These are phyloP conservation scores for Inonotus hispidus DNA, from an alignment of 1,284 basidiomycete species.

Conservation along the genomic window DNA sequence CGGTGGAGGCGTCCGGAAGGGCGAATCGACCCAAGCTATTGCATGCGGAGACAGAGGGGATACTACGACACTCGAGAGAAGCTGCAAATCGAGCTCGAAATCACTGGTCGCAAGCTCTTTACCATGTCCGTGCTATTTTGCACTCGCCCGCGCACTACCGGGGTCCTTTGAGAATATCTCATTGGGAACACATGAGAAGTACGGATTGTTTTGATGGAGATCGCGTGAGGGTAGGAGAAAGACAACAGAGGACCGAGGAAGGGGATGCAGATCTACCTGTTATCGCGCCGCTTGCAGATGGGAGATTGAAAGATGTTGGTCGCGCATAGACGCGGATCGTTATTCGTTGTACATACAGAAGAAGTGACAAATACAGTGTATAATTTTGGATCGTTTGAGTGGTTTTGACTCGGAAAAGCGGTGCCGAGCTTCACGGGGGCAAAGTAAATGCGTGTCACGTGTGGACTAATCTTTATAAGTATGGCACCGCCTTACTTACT, in stretches of 20 bases:
- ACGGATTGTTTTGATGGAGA: constrained; percentile 72
- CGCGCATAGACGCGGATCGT: neutral
- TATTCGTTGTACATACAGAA: neutral
- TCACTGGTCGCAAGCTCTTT: constrained; percentile 46
- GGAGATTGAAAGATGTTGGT: constrained; percentile 17
- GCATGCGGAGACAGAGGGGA: constrained; percentile 36
- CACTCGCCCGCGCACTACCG: constrained; percentile 50
- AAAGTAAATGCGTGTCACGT: constrained; percentile 7
- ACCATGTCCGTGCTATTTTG: constrained; percentile 40
- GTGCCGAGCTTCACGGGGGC: constrained; percentile 10
- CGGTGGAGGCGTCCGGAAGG: constrained; percentile 27
- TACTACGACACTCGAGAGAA: constrained; percentile 40
- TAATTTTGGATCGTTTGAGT: no score
- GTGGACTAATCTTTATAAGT: neutral
- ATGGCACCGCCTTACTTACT: neutral
- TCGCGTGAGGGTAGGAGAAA: constrained; percentile 29
- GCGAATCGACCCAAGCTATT: constrained; percentile 24
- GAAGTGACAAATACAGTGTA: no score
- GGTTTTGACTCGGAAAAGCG: neutral
- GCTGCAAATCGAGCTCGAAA: constrained; percentile 28
- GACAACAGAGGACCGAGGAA: neutral
- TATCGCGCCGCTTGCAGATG: constrained; percentile 13
- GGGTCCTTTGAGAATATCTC: constrained; percentile 55
- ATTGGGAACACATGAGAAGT: constrained; percentile 70
- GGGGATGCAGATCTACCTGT: constrained; percentile 12